A percentile compares a stretch with the other conserved stretches of the same genome.
Evolutionary conservation across 73 alveolate genomes (phyloP).

Genomic region (Tetrahymena borealis): DNA sequence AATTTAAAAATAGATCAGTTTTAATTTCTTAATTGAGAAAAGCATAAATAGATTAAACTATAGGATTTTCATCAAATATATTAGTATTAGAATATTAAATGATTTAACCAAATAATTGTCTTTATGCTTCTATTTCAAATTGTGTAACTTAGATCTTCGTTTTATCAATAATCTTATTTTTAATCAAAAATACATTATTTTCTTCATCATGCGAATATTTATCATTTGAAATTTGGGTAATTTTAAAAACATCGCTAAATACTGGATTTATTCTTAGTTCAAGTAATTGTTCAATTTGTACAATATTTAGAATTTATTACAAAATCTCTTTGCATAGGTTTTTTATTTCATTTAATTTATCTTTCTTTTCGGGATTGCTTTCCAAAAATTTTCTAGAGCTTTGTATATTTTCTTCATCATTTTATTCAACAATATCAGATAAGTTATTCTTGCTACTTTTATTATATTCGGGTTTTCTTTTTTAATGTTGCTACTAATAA

Average conservation of each 20-base stretch:
- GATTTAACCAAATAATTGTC: neutral
- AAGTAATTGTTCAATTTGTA: neutral
- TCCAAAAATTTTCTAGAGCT: neutral
- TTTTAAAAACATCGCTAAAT: neutral
- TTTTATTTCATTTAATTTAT: neutral
- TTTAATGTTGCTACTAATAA: neutral
- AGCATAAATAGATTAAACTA: neutral
- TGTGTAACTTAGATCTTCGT: neutral
- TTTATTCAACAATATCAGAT: neutral
- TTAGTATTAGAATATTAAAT: neutral
- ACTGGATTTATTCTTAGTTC: neutral
- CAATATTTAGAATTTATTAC: neutral
- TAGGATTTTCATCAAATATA: neutral
- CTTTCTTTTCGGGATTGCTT: neutral
- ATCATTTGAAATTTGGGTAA: neutral
- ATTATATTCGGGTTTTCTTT: neutral
- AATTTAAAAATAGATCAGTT: neutral
- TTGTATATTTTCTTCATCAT: neutral
- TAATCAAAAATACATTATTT: neutral
- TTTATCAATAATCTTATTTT: neutral
- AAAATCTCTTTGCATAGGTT: neutral
- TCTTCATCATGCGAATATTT: neutral
- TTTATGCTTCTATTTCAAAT: neutral
- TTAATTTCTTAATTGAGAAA: neutral
- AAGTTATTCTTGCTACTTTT: neutral